phyloP scores from a whole-genome alignment of 441 rosid genomes.

The Corymbia citriodora region DNA sequence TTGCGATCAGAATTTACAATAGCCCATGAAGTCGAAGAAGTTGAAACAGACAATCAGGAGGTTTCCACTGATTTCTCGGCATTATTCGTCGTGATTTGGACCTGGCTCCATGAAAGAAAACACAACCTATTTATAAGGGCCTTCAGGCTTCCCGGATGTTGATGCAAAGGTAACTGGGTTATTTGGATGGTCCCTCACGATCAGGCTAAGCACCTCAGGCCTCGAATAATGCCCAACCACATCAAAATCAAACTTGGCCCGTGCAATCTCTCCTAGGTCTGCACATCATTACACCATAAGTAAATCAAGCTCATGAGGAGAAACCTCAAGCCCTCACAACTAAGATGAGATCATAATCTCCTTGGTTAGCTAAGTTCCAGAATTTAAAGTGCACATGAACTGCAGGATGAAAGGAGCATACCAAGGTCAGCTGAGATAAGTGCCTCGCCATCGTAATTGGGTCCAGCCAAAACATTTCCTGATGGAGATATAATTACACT shows the following conservation, averaged over 20 bases:
- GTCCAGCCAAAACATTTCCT: constrained; percentile 82
- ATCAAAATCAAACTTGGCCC: constrained; percentile 86
- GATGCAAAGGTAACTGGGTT: constrained; percentile 59
- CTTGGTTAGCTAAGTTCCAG: neutral
- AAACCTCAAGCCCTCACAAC: neutral
- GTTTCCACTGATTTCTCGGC: neutral
- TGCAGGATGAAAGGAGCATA: constrained; percentile 11
- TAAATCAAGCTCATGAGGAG: neutral
- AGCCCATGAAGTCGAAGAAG: neutral
- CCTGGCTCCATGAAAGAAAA: neutral
- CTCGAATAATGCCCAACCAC: constrained; percentile 94
- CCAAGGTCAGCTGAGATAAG: constrained; percentile 86
- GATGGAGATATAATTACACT: constrained; percentile 86
- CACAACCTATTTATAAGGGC: constrained; percentile 6
- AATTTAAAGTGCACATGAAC: neutral
- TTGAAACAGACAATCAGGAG: neutral
- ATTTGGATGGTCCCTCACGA: constrained; percentile 70
- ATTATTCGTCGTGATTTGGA: neutral
- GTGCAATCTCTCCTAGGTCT: constrained; percentile 90
- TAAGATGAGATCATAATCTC: neutral
- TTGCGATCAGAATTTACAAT: neutral
- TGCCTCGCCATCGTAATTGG: constrained; percentile 76
- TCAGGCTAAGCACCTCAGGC: constrained; percentile 87
- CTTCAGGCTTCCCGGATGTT: constrained; percentile 33
- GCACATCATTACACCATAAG: neutral